Percentiles rank a stretch among this genome's conserved stretches.
These are phyloP conservation scores for Ailanthus altissimus DNA, from an alignment of 345 rosid genomes.

Conservation along the genomic window DNA sequence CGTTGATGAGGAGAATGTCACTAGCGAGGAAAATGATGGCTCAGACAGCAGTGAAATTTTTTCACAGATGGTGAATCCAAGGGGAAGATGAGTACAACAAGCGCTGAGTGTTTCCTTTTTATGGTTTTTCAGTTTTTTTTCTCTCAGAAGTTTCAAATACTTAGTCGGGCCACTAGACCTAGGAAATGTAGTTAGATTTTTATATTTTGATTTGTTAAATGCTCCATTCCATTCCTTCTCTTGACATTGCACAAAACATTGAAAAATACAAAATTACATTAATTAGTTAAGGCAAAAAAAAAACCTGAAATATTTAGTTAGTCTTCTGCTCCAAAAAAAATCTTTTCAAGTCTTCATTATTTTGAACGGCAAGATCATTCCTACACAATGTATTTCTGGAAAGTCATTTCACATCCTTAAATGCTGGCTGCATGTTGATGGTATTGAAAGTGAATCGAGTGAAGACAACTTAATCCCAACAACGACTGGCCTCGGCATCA, in stretches of 20 bases:
- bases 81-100: slow-evolving; percentile 36
- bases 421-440: neutral
- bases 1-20: slow-evolving; percentile 28
- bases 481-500: neutral
- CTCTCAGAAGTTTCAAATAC: neutral
- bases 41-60: slow-evolving; percentile 13
- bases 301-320: too few relatives aligned
- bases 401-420: neutral
- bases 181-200: neutral
- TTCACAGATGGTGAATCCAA: slow-evolving; percentile 44
- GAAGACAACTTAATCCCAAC: neutral
- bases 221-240: neutral
- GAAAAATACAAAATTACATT: neutral
- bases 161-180: neutral
- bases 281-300: too few relatives aligned
- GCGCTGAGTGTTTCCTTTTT: neutral
- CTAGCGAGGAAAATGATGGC: slow-evolving; percentile 23
- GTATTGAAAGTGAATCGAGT: neutral
- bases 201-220: neutral
- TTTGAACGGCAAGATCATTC: neutral
- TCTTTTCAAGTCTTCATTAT: neutral
- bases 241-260: neutral
- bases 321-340: too few relatives aligned
- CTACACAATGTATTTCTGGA: neutral
- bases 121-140: neutral